Percentiles rank a stretch among this genome's conserved stretches.
These are phyloP conservation scores for Lichtheimia corymbifera DNA, from an alignment of 371 early-diverging fungal species.

Conservation along the genomic window DNA sequence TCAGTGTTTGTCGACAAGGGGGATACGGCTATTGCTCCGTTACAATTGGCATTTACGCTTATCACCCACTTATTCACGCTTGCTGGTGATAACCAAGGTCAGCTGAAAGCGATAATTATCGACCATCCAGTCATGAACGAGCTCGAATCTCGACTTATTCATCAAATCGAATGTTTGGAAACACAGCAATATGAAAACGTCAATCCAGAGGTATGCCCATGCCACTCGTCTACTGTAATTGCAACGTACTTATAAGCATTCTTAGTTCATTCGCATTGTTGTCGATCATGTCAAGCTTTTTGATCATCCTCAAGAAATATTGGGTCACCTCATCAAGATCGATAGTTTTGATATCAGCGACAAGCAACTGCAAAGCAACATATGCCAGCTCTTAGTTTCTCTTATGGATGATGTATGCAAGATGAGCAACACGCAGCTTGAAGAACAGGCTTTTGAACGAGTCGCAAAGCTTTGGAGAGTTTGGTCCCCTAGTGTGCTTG, in stretches of 20 bases:
- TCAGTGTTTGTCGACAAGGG: conserved; percentile 3
- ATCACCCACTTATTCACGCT: conserved; percentile 26
- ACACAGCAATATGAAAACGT: background rate
- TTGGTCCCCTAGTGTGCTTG: conserved; percentile 15
- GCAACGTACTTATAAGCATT: background rate
- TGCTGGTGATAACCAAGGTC: conserved; percentile 12
- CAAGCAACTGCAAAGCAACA: background rate
- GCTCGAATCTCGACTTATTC: conserved; percentile 13
- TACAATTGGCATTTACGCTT: conserved; percentile 23
- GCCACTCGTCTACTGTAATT: background rate
- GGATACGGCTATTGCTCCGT: background rate
- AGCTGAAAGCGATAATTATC: conserved; percentile 16
- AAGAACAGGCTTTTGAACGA: conserved; percentile 25
- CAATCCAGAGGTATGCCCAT: conserved; percentile 3
- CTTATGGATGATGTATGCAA: conserved; percentile 26
- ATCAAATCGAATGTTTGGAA: conserved; percentile 9
- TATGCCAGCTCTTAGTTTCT: conserved; percentile 25
- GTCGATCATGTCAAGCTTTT: conserved; percentile 4
- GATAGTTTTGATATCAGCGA: conserved; percentile 21
- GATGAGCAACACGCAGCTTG: conserved; percentile 11
- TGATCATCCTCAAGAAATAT: conserved; percentile 1
- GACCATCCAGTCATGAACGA: conserved; percentile 28
- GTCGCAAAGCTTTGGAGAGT: conserved; percentile 27
- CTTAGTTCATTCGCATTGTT: conserved; percentile 5
- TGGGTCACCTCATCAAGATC: conserved; percentile 23